A percentile compares a stretch with the other conserved stretches of the same genome.
Evolutionary conservation across 1,139 yeast species (phyloP).

Genomic region (Williopsis jadinii): DNA sequence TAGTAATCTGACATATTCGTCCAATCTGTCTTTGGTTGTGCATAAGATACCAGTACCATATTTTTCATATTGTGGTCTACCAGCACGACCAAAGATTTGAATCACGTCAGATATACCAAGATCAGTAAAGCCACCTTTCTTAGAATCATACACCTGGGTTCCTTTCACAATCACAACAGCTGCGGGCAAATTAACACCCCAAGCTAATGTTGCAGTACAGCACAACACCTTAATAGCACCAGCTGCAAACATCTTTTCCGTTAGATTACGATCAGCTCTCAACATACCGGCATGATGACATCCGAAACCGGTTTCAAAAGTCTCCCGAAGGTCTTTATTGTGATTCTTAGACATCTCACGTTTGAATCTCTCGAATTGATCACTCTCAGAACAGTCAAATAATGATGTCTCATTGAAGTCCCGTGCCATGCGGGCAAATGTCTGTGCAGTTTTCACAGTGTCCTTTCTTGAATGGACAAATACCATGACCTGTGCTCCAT

Average conservation of each 20-base stretch:
- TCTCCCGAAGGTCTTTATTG: slow-evolving; percentile 73
- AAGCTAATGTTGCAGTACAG: slow-evolving; percentile 96
- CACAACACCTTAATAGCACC: slow-evolving; percentile 89
- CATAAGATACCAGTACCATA: slow-evolving; percentile 90
- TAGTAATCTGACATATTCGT: slow-evolving; percentile 78
- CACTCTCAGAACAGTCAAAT: slow-evolving; percentile 55
- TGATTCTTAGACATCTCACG: slow-evolving; percentile 71
- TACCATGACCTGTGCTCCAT: slow-evolving; percentile 90
- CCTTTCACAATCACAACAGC: slow-evolving; percentile 97
- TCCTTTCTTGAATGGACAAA: slow-evolving; percentile 95
- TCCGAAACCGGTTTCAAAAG: slow-evolving; percentile 82
- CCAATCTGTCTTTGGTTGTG: slow-evolving; percentile 75
- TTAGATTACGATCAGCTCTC: slow-evolving; percentile 80
- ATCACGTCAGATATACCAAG: slow-evolving; percentile 94
- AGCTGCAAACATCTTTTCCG: slow-evolving; percentile 77
- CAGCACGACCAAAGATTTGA: slow-evolving; percentile 98
- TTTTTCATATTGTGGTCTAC: slow-evolving; percentile 93
- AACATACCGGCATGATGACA: slow-evolving; percentile 98
- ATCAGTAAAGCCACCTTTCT: slow-evolving; percentile 90
- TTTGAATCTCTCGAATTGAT: slow-evolving; percentile 39
- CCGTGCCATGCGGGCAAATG: slow-evolving; percentile 64
- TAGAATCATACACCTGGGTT: slow-evolving; percentile 91
- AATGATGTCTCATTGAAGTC: slow-evolving; percentile 44
- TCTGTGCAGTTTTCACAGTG: slow-evolving; percentile 75
- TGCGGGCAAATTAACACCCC: slow-evolving; percentile 99